Conservation (phyloP, 2,329 filamentous ascomycete genomes). For the Truncatella angustata region DNA sequence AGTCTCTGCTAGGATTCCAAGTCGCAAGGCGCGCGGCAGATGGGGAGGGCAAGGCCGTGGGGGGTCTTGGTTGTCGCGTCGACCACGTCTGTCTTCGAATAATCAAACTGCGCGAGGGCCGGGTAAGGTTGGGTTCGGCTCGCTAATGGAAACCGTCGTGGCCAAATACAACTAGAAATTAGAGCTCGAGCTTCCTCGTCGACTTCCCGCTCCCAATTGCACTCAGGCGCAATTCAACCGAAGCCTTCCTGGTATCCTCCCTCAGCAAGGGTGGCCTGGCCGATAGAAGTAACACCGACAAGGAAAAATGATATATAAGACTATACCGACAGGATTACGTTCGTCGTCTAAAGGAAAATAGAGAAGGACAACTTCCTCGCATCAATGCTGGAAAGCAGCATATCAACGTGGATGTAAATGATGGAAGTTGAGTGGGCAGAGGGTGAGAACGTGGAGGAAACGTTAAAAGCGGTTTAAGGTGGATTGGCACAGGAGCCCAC, state of each 20-base stretch:
- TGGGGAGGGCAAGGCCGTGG: background rate
- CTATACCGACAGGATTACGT: too few relatives aligned
- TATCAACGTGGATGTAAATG: background rate
- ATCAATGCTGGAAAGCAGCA: background rate
- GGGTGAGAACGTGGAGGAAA: slow-evolving; percentile 6
- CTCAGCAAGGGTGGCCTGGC: too few relatives aligned
- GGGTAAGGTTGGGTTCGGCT: slow-evolving; percentile 1
- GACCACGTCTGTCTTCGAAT: too few relatives aligned
- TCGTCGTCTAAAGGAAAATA: too few relatives aligned
- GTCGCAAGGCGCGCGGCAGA: background rate
- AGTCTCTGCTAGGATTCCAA: too few relatives aligned
- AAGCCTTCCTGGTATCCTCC: background rate
- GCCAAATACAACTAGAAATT: slow-evolving; percentile 10
- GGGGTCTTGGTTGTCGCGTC: background rate
- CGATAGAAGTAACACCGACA: too few relatives aligned
- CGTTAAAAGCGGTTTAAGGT: slow-evolving; percentile 13
- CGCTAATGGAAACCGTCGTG: background rate
- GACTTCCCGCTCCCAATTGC: slow-evolving; percentile 23
- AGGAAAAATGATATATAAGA: too few relatives aligned
- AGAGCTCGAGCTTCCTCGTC: slow-evolving; percentile 22
- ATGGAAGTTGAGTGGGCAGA: slow-evolving; percentile 6
- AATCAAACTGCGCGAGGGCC: background rate
- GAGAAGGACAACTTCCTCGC: too few relatives aligned
- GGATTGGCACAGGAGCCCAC: slow-evolving; percentile 2
- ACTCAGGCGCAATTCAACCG: slow-evolving; percentile 23